A percentile compares a stretch with the other conserved stretches of the same genome.
Conservation (phyloP, 192 early-diverging fungal genomes). For the Mortierella claussenii region DNA sequence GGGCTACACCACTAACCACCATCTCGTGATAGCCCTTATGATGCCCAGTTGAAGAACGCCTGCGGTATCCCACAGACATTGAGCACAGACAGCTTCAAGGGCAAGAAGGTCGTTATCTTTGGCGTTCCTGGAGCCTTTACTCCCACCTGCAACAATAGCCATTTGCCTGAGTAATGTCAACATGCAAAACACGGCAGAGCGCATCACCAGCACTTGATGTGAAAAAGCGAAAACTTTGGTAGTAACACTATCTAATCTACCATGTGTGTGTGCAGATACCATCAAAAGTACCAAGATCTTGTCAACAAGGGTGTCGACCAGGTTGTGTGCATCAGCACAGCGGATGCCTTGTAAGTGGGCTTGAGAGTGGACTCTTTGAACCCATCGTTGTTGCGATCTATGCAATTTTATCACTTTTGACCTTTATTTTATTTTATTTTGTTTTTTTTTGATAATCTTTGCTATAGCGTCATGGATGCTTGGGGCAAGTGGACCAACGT, state of each 20-base stretch:
- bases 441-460: background rate
- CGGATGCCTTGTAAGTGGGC: slow-evolving; percentile 61
- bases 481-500: slow-evolving; percentile 61
- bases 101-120: slow-evolving; percentile 74
- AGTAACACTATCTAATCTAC: background rate
- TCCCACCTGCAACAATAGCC: slow-evolving; percentile 64
- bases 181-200: no score
- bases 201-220: no score
- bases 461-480: slow-evolving; percentile 60
- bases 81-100: slow-evolving; percentile 62
- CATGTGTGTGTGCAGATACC: slow-evolving; percentile 57
- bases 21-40: slow-evolving; percentile 51
- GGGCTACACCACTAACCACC: no score
- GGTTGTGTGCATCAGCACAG: slow-evolving; percentile 73
- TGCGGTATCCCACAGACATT: slow-evolving; percentile 48
- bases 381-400: background rate
- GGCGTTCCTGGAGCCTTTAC: slow-evolving; percentile 75
- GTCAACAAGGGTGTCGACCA: slow-evolving; percentile 76
- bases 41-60: slow-evolving; percentile 31
- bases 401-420: slow-evolving; percentile 18
- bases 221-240: no score
- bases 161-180: slow-evolving; percentile 62
- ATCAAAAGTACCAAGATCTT: slow-evolving; percentile 63
- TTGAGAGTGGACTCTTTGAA: slow-evolving; percentile 25
- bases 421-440: background rate